A percentile compares a stretch with the other conserved stretches of the same genome.
Evolutionary conservation across 2,329 filamentous ascomycete species (phyloP).

Genomic region (Akanthomyces lecanii): DNA sequence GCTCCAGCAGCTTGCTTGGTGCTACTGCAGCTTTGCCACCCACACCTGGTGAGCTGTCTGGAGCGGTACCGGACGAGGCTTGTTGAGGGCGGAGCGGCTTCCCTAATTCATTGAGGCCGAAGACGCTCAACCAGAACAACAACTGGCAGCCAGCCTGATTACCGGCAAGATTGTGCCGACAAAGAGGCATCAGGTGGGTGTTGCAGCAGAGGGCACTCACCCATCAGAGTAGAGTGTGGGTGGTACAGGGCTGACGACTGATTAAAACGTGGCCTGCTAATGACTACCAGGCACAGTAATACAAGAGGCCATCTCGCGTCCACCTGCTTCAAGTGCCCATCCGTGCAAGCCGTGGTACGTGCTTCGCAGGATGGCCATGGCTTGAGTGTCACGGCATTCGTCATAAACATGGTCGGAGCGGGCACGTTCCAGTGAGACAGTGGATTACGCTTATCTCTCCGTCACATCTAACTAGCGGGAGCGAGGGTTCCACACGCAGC

Average conservation of each 20-base stretch:
- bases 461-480: slow-evolving; percentile 14
- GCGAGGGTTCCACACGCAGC: background rate
- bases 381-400: background rate
- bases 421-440: slow-evolving; percentile 16
- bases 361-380: background rate
- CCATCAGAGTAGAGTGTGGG: background rate
- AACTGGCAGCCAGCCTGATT: background rate
- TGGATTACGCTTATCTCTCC: slow-evolving; percentile 18
- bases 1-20: background rate
- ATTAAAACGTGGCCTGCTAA: background rate
- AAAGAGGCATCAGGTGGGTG: background rate
- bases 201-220: background rate
- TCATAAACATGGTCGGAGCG: slow-evolving; percentile 4
- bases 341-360: background rate
- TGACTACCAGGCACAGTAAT: slow-evolving; percentile 9
- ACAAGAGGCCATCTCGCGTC: background rate
- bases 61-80: slow-evolving; percentile 15
- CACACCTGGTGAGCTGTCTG: slow-evolving; percentile 15
- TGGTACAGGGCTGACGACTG: background rate
- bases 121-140: background rate
- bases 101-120: background rate
- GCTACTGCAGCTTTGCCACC: slow-evolving; percentile 14
- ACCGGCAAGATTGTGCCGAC: slow-evolving; percentile 1
- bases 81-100: background rate
- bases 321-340: background rate